Percentiles rank a stretch among this genome's conserved stretches.
phyloP scores from a whole-genome alignment of 2,329 filamentous ascomycete genomes.

The Phaeosphaeria sp. region DNA sequence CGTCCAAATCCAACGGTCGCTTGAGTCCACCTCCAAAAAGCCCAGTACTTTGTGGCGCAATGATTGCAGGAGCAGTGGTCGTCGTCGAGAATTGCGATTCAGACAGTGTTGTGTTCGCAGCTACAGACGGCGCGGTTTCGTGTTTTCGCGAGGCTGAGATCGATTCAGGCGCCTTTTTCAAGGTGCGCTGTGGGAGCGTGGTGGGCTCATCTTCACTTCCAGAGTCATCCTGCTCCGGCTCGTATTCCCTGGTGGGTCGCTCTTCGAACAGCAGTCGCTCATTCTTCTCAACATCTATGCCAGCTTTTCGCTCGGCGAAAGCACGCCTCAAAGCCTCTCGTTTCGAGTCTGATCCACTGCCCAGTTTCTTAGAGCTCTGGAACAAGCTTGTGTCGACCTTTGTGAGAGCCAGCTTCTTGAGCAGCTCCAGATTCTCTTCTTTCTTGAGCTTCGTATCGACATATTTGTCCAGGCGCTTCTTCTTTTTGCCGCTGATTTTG shows the following conservation, averaged over 20 bases:
- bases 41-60: constrained; percentile 14
- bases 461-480: constrained; percentile 73
- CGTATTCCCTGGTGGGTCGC: constrained; percentile 32
- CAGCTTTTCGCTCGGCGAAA: constrained; percentile 69
- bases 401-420: constrained; percentile 80
- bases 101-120: background rate
- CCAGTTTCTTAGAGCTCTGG: constrained; percentile 78
- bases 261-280: constrained; percentile 62
- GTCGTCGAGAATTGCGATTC: background rate
- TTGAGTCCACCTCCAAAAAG: constrained; percentile 80
- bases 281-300: constrained; percentile 63
- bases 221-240: constrained; percentile 28
- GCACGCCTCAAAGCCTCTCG: constrained; percentile 70
- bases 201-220: constrained; percentile 32
- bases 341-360: constrained; percentile 72
- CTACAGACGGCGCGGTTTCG: constrained; percentile 21
- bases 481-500: constrained; percentile 69
- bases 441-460: constrained; percentile 92
- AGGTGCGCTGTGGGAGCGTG: background rate
- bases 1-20: constrained; percentile 80
- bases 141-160: constrained; percentile 17
- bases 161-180: background rate
- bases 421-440: constrained; percentile 84
- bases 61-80: background rate
- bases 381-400: constrained; percentile 85